Conservation (phyloP, 2,329 filamentous ascomycete genomes). For the Claviceps spartinae region DNA sequence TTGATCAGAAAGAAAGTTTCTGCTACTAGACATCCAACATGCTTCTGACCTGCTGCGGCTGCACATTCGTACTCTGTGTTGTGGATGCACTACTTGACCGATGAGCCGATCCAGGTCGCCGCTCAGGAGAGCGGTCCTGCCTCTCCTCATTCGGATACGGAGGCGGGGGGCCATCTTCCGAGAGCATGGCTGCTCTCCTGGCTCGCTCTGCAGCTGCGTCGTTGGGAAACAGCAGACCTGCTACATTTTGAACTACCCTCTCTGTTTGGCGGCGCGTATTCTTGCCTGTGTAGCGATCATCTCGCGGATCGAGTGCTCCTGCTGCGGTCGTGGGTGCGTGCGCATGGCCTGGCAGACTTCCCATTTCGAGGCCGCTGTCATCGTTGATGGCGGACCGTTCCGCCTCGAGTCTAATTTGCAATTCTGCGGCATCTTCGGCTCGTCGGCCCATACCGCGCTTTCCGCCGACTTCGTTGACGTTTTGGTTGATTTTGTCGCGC, state of each 20-base stretch:
- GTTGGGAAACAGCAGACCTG: conserved; percentile 36
- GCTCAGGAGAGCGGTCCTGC: conserved; percentile 12
- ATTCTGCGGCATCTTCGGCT: conserved; percentile 27
- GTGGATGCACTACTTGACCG: conserved; percentile 34
- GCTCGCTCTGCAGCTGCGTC: conserved; percentile 15
- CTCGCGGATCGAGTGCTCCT: background rate
- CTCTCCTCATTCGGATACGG: conserved; percentile 21
- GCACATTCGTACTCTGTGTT: conserved; percentile 30
- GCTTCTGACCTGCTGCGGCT: conserved; percentile 41
- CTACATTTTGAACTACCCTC: conserved; percentile 27
- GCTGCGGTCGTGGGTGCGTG: conserved; percentile 5
- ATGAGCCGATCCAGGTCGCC: conserved; percentile 17
- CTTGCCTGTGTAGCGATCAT: conserved; percentile 25
- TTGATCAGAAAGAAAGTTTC: background rate
- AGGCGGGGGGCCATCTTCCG: conserved; percentile 31
- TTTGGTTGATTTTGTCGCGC: conserved; percentile 39
- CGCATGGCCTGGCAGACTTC: conserved; percentile 12
- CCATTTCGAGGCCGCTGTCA: conserved; percentile 27
- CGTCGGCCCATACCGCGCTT: conserved; percentile 29
- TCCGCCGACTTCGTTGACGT: conserved; percentile 41
- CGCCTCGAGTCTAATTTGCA: conserved; percentile 19
- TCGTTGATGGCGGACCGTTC: conserved; percentile 15
- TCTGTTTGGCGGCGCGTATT: conserved; percentile 32
- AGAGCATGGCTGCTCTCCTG: conserved; percentile 25
- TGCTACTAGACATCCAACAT: conserved; percentile 41